Evolutionary conservation across 805 yeast genomes (phyloP).

Genomic region (Yueomyces sinensis): DNA sequence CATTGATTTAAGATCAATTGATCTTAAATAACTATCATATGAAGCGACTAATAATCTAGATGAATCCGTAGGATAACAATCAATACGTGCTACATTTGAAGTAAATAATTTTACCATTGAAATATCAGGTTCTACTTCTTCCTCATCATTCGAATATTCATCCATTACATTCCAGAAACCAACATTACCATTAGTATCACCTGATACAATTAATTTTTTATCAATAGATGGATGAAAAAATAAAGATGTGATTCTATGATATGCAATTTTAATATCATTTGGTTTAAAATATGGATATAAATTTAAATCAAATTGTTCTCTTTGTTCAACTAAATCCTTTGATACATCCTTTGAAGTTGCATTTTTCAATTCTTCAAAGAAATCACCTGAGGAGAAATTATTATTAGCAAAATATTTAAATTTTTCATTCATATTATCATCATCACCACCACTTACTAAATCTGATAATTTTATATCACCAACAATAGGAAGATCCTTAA

Average conservation of each 20-base stretch:
- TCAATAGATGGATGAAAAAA: conserved; percentile 61
- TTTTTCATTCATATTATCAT: conserved; percentile 20
- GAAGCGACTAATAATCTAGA: conserved; percentile 54
- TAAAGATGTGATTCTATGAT: conserved; percentile 60
- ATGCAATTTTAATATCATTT: conserved; percentile 52
- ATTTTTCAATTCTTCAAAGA: conserved; percentile 39
- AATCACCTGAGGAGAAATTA: conserved; percentile 54
- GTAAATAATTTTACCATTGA: conserved; percentile 64
- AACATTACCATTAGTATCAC: conserved; percentile 76
- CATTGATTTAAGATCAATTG: conserved; percentile 50
- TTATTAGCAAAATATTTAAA: conserved; percentile 19
- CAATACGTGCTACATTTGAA: conserved; percentile 52
- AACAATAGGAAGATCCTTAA: conserved; percentile 44
- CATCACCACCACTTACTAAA: conserved; percentile 32
- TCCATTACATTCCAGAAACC: conserved; percentile 73
- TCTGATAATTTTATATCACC: conserved; percentile 59
- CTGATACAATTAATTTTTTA: conserved; percentile 60
- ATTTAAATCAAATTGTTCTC: conserved; percentile 41
- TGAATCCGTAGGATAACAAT: conserved; percentile 36
- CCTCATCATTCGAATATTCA: conserved; percentile 24
- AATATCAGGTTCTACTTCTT: conserved; percentile 35
- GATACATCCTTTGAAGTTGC: conserved; percentile 12
- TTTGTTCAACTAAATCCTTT: conserved; percentile 28
- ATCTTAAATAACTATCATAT: conserved; percentile 79
- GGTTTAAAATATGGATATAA: conserved; percentile 50